A percentile compares a stretch with the other conserved stretches of the same genome.
Evolutionary conservation across 2,329 filamentous ascomycete genomes (phyloP).

Genomic region (Ophiocordyceps polyrhachis-furcata): DNA sequence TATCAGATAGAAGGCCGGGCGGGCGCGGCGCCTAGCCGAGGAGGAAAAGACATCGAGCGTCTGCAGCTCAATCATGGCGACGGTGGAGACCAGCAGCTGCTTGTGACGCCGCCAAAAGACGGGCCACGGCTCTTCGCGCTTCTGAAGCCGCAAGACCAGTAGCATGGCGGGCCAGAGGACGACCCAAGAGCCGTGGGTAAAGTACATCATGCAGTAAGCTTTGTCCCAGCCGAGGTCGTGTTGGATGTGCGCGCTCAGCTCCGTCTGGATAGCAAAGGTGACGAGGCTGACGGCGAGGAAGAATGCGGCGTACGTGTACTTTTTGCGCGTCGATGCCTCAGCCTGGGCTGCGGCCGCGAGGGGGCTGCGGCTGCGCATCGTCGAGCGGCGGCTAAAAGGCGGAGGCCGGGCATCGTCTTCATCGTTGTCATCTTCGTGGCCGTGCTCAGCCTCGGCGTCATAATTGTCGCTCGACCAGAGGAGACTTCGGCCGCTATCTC

Average conservation of each 20-base stretch:
- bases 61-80: slow-evolving; percentile 71
- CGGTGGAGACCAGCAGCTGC: slow-evolving; percentile 31
- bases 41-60: slow-evolving; percentile 45
- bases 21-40: slow-evolving; percentile 15
- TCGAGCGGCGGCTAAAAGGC: slow-evolving; percentile 29
- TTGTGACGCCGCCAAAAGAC: slow-evolving; percentile 61
- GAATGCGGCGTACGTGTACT: slow-evolving; percentile 72
- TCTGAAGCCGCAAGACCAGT: slow-evolving; percentile 59
- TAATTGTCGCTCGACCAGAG: slow-evolving; percentile 2
- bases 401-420: slow-evolving; percentile 7
- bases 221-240: slow-evolving; percentile 87
- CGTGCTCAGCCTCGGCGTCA: background rate
- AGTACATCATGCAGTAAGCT: slow-evolving; percentile 98
- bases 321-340: slow-evolving; percentile 40
- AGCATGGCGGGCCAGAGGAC: slow-evolving; percentile 79
- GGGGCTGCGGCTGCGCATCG: slow-evolving; percentile 65
- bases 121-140: slow-evolving; percentile 59
- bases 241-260: slow-evolving; percentile 90
- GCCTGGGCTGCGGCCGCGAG: slow-evolving; percentile 21
- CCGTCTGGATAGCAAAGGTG: slow-evolving; percentile 85
- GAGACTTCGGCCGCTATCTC: slow-evolving; percentile 8
- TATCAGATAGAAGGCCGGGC: slow-evolving; percentile 49
- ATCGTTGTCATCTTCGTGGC: slow-evolving; percentile 7
- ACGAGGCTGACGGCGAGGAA: slow-evolving; percentile 71
- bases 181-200: slow-evolving; percentile 89